Percentiles rank a stretch among this genome's conserved stretches.
Evolutionary conservation across 2,329 filamentous ascomycete genomes (phyloP).

Genomic region (Paracoccidioides lutzii): DNA sequence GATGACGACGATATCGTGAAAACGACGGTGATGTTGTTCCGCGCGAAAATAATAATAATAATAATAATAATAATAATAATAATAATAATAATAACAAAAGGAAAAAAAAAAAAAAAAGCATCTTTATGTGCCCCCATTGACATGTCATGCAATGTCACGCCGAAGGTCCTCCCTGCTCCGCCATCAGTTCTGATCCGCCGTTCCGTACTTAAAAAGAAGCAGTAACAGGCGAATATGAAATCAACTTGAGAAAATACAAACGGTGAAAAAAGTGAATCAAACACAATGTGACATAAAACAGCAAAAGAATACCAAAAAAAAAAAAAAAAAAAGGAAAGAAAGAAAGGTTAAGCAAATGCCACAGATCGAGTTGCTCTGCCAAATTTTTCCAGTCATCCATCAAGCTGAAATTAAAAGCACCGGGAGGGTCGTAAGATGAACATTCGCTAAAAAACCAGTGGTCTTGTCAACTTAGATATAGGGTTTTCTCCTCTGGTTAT

Average conservation of each 20-base stretch:
- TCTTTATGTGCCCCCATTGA: slow-evolving; percentile 2
- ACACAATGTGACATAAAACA: too few species aligned
- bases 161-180: slow-evolving; percentile 5
- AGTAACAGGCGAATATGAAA: not conserved
- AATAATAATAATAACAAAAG: too few species aligned
- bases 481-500: not conserved
- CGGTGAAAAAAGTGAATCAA: not conserved
- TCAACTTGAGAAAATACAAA: not conserved
- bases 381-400: slow-evolving; percentile 6
- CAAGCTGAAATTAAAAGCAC: slow-evolving; percentile 6
- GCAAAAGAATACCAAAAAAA: too few species aligned
- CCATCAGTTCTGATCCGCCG: slow-evolving; percentile 1
- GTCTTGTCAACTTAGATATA: too few species aligned
- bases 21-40: slow-evolving; percentile 3
- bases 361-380: not conserved
- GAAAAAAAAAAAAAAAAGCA: slow-evolving; percentile 2
- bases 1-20: slow-evolving; percentile 9
- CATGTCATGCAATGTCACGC: slow-evolving; percentile 2
- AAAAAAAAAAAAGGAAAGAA: not conserved
- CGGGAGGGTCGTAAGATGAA: not conserved
- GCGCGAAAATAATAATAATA: not conserved
- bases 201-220: slow-evolving; percentile 1
- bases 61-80: too few species aligned
- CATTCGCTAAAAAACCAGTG: too few species aligned
- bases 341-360: slow-evolving; percentile 1